A percentile compares a stretch with the other conserved stretches of the same genome.
Evolutionary conservation across 2,329 filamentous ascomycete species (phyloP).

Genomic region (Botrytis aclada): DNA sequence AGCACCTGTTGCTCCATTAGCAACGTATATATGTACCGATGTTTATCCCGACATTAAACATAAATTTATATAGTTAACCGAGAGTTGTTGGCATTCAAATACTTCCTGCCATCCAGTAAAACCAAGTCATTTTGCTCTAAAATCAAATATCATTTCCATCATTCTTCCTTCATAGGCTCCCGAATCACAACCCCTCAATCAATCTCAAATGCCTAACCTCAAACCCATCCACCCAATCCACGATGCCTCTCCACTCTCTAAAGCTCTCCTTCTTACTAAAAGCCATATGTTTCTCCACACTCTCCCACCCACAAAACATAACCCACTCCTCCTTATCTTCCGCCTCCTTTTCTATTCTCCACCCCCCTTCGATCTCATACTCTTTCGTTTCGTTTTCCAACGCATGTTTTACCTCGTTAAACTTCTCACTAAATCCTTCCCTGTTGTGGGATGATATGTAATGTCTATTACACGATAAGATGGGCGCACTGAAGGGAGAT

Average conservation of each 20-base stretch:
- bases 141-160: not conserved
- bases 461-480: slow-evolving; percentile 22
- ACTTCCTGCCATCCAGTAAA: not conserved
- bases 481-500: slow-evolving; percentile 20
- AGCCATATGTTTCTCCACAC: slow-evolving; percentile 22
- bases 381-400: slow-evolving; percentile 22
- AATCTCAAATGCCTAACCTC: slow-evolving; percentile 24
- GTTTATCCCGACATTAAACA: not conserved
- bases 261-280: slow-evolving; percentile 23
- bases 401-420: slow-evolving; percentile 15
- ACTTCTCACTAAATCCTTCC: slow-evolving; percentile 18
- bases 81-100: not conserved
- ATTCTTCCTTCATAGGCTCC: not conserved
- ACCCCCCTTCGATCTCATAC: slow-evolving; percentile 22
- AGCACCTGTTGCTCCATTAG: not conserved
- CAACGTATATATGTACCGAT: not conserved
- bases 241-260: slow-evolving; percentile 22
- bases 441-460: slow-evolving; percentile 21
- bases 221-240: slow-evolving; percentile 22
- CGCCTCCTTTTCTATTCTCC: slow-evolving; percentile 28
- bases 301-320: slow-evolving; percentile 25
- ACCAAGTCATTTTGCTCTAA: accelerated
- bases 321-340: slow-evolving; percentile 27
- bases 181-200: slow-evolving; percentile 15
- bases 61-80: not conserved